Conservation (phyloP, 1,284 basidiomycete species). For the Mrakiaceae sp. region DNA sequence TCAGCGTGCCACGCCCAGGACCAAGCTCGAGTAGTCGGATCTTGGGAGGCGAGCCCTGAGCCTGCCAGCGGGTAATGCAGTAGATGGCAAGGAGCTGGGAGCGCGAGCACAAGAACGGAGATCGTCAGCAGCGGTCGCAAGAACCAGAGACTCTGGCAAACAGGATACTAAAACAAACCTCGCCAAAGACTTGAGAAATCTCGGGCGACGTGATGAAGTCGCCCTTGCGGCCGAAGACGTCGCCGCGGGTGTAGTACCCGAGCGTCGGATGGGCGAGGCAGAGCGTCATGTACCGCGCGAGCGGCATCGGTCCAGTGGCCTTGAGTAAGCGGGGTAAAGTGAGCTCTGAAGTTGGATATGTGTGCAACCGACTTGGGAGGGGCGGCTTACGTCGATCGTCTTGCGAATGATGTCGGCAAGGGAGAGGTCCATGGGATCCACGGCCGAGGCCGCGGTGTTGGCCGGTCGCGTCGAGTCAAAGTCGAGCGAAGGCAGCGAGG, state of each 20-base stretch:
- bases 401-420: conserved; percentile 15
- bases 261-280: conserved; percentile 74
- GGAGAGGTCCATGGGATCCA: neutral
- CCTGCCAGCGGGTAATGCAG: conserved; percentile 69
- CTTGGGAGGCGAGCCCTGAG: conserved; percentile 42
- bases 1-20: conserved; percentile 84
- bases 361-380: neutral
- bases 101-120: conserved; percentile 26
- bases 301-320: conserved; percentile 76
- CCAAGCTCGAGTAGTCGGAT: conserved; percentile 83
- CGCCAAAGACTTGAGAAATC: conserved; percentile 92
- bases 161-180: conserved; percentile 46
- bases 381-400: conserved; percentile 12
- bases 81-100: conserved; percentile 70
- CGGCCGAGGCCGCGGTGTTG: neutral
- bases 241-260: conserved; percentile 74
- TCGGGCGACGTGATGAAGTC: conserved; percentile 98
- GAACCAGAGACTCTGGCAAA: neutral
- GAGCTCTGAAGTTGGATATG: neutral
- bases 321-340: conserved; percentile 26
- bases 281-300: conserved; percentile 77
- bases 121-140: conserved; percentile 21
- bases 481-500: conserved; percentile 2
- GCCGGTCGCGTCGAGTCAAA: conserved; percentile 2
- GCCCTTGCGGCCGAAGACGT: conserved; percentile 73